Evolutionary conservation across 1,284 basidiomycete species (phyloP).

Genomic region (Tilletia indica): DNA sequence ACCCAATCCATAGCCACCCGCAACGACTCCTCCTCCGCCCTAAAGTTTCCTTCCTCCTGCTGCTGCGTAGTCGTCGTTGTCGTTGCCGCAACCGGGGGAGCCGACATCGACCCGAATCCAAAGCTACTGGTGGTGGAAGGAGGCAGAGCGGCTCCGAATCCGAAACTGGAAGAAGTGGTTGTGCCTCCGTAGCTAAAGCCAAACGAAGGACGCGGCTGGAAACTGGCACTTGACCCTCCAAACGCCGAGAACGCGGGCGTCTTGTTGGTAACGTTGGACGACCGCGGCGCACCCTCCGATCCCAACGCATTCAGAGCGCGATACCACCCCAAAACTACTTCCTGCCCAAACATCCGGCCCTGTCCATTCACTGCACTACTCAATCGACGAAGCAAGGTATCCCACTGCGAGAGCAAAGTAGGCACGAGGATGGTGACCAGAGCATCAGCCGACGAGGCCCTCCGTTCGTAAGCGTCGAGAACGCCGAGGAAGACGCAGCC

Average conservation of each 20-base stretch:
- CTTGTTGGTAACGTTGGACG: no score
- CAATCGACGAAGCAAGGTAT: slow-evolving; percentile 33
- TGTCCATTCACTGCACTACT: slow-evolving; percentile 44
- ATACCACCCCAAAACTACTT: slow-evolving; percentile 43
- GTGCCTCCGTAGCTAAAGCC: not conserved
- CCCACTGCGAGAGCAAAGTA: slow-evolving; percentile 45
- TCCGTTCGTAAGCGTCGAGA: not conserved
- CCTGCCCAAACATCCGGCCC: slow-evolving; percentile 50
- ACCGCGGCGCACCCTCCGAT: not conserved
- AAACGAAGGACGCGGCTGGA: slow-evolving; percentile 3
- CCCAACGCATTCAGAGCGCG: slow-evolving; percentile 31
- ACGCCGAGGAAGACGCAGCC: not conserved
- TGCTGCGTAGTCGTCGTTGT: not conserved
- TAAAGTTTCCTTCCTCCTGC: not conserved
- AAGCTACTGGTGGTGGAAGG: not conserved
- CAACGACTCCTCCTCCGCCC: slow-evolving; percentile 32
- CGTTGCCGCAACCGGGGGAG: not conserved
- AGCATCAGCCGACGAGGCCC: slow-evolving; percentile 35
- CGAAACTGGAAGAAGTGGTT: not conserved
- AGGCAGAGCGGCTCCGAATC: not conserved
- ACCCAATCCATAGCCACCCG: slow-evolving; percentile 39
- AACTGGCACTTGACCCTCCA: slow-evolving; percentile 17
- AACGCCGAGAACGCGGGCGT: not conserved
- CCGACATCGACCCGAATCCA: not conserved
- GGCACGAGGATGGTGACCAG: slow-evolving; percentile 44